Base-by-base conservation (phyloP, 2,329 filamentous ascomycete genomes). In the Ceratocystiopsis minuta region DNA sequence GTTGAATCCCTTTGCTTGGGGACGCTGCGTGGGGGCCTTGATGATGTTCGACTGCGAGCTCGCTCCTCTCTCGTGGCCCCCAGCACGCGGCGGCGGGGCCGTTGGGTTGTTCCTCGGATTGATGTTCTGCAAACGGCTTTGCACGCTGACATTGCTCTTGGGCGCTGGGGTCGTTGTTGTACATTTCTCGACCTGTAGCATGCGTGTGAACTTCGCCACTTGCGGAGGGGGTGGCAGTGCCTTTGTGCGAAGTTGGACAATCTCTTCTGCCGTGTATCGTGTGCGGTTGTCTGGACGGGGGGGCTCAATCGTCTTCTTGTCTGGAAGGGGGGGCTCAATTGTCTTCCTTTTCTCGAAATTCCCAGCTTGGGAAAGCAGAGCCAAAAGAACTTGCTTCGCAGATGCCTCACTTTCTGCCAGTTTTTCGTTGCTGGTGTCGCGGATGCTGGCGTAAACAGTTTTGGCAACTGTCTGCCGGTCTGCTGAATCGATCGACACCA, bases 381-480 rank as follows among this genome's bases (percentile, higher is more conserved):
- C 35, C 13, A 15, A 6, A 4, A 43, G 13, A 18, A 43, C 28
- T 11, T 40, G 38, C 16, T 43, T 34, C 3, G 38, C 42, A 15
- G 38, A 38, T 3, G 16, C 36, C 16, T 5, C 17, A 9, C 7
- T 5, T 16, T 12, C 11, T 28, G 11, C 14, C 31, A 18, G 4
- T 13, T 4, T 12, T 18, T 6, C 28, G 17, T n/a, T 18, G 7
- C 24, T 28, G 4, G 24, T 9, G 24, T 28, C n/a, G 14, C 15
- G 20, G 20, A 41, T 36, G 15, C 10, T 36, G 1, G 15, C 5
- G 17, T 40, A 37, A 4, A 41, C 24, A 2, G 17, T 17, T 12
- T 47, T 45, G 15, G 39, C 41, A 16, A 37, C 14, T 3, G 18
- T 10, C 20, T 43, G 41, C 13, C 43, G 24, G 16, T 44, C 20